Evolutionary conservation across 331 rosid species (phyloP).

Genomic region (Rosa hybrid): DNA sequence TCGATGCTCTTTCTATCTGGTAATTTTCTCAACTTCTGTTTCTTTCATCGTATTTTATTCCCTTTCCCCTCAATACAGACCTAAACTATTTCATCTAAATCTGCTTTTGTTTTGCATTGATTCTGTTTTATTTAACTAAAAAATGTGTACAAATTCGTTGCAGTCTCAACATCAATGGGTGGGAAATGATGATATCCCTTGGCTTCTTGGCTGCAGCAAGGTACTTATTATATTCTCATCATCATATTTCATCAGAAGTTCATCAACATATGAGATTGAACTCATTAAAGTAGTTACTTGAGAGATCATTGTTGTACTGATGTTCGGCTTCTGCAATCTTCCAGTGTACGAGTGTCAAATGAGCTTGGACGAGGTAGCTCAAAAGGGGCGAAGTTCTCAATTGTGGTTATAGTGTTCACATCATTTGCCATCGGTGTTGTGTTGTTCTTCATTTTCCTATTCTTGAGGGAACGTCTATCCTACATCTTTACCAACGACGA

Average conservation of each 20-base stretch:
- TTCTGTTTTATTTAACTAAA: not conserved
- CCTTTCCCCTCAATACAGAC: not conserved
- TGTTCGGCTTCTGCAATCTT: not conserved
- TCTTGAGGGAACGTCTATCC: conserved; percentile 42
- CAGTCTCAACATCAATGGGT: conserved; percentile 59
- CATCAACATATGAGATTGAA: not conserved
- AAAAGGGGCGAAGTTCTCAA: conserved; percentile 40
- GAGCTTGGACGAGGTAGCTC: conserved; percentile 49
- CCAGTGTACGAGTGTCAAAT: conserved; percentile 44
- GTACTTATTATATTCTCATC: conserved; percentile 23
- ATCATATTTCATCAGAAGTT: not conserved
- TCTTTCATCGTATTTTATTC: not conserved
- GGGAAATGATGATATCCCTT: conserved; percentile 65
- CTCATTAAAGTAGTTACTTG: not conserved
- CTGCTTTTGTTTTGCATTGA: not conserved
- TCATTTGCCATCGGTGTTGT: conserved; percentile 32
- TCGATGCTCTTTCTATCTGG: conserved; percentile 65
- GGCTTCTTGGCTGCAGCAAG: conserved; percentile 65
- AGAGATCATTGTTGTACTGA: not conserved
- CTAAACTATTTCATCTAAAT: not conserved
- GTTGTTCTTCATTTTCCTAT: conserved; percentile 48
- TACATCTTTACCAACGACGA: conserved; percentile 38
- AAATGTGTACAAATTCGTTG: not conserved
- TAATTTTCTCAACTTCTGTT: conserved; percentile 17
- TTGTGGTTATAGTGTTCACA: conserved; percentile 23